phyloP scores from a whole-genome alignment of 768 basidiomycete genomes.

The Antrodiella citrinella region DNA sequence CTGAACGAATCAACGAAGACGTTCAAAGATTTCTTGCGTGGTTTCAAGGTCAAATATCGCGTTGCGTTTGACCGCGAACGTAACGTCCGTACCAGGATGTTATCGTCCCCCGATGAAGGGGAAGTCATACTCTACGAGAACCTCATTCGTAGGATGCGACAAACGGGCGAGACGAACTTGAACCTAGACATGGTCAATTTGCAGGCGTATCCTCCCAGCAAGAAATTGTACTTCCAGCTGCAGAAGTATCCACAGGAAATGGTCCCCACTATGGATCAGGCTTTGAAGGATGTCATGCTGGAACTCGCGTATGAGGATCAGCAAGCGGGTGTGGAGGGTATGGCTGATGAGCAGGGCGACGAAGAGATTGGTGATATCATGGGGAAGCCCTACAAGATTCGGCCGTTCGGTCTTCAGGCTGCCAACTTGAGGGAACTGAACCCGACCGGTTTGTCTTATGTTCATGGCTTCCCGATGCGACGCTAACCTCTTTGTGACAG shows the following conservation, averaged over 20 bases:
- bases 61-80: constrained; percentile 59
- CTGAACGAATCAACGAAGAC: constrained; percentile 85
- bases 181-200: constrained; percentile 88
- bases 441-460: constrained; percentile 59
- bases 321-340: constrained; percentile 59
- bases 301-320: constrained; percentile 80
- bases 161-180: constrained; percentile 87
- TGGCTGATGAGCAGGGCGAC: constrained; percentile 68
- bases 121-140: constrained; percentile 69
- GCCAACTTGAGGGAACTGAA: constrained; percentile 96
- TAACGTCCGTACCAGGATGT: constrained; percentile 40
- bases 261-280: constrained; percentile 94
- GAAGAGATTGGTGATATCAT: constrained; percentile 87
- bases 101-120: constrained; percentile 56
- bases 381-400: constrained; percentile 82
- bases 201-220: constrained; percentile 74
- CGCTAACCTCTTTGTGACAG: too few species aligned
- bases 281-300: constrained; percentile 88
- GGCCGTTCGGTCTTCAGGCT: constrained; percentile 78
- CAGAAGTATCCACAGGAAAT: constrained; percentile 96
- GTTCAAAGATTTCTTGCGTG: constrained; percentile 82
- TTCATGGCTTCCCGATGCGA: too few species aligned
- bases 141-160: constrained; percentile 79
- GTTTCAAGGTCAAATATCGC: constrained; percentile 92
- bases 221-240: constrained; percentile 78